Percentiles rank a stretch among this genome's conserved stretches.
Evolutionary conservation across 257 asterid genomes (phyloP).

Genomic region (Eucommia ulmoides): DNA sequence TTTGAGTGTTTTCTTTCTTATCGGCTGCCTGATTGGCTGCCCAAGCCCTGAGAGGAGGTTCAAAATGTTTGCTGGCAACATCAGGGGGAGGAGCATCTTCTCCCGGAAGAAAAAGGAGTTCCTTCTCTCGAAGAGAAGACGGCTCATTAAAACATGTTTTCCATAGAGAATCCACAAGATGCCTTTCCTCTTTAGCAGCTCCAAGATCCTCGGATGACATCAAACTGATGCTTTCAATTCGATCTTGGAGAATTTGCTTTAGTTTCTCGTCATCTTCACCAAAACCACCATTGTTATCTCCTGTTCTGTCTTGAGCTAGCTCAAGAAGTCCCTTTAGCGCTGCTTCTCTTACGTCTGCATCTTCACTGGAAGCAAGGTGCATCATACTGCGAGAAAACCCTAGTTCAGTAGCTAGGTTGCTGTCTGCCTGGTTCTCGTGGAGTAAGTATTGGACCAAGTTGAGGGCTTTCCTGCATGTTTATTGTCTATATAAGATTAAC

Average conservation of each 20-base stretch:
- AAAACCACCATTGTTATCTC: constrained; percentile 7
- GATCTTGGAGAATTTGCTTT: constrained; percentile 52
- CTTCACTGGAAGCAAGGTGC: constrained; percentile 75
- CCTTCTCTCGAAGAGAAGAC: constrained; percentile 62
- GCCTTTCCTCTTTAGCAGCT: constrained; percentile 73
- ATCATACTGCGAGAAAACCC: constrained; percentile 55
- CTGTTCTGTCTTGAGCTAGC: constrained; percentile 32
- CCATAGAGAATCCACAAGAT: constrained; percentile 81
- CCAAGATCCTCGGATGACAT: constrained; percentile 71
- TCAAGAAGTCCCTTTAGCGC: constrained; percentile 72
- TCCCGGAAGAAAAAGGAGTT: constrained; percentile 60
- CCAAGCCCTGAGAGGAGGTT: constrained; percentile 76
- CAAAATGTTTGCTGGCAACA: constrained; percentile 65
- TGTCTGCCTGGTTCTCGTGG: constrained; percentile 46
- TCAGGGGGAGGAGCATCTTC: constrained; percentile 86
- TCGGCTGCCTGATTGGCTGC: constrained; percentile 44
- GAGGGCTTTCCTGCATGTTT: constrained; percentile 69
- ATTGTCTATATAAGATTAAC: not conserved
- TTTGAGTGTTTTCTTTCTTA: constrained; percentile 19
- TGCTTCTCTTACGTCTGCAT: constrained; percentile 70
- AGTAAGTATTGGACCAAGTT: constrained; percentile 59
- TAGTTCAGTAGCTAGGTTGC: constrained; percentile 35
- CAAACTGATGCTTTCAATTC: constrained; percentile 41
- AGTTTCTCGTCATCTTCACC: constrained; percentile 45
- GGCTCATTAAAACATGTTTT: constrained; percentile 44